phyloP scores from a whole-genome alignment of 345 rosid species.

The Syzygium aromaticum region DNA sequence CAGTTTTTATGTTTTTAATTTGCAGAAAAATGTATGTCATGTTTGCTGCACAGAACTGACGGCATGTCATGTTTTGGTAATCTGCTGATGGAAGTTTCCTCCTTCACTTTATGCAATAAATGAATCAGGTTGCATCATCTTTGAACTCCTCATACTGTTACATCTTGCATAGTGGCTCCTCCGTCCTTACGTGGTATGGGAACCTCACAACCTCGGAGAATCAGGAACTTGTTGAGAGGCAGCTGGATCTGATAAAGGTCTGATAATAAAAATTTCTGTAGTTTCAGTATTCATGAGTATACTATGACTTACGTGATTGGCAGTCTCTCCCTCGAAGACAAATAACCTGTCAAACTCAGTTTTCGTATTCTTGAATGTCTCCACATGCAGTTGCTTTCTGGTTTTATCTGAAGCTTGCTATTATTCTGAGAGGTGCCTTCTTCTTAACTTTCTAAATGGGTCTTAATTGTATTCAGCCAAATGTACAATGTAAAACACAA shows the following conservation, averaged over 20 bases:
- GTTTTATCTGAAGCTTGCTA: background rate
- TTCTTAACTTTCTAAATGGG: background rate
- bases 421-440: background rate
- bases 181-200: slow-evolving; percentile 90
- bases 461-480: slow-evolving; percentile 55
- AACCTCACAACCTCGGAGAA: slow-evolving; percentile 66
- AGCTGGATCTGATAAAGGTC: slow-evolving; percentile 96
- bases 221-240: slow-evolving; percentile 86
- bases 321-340: background rate
- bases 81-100: background rate
- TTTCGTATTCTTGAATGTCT: background rate
- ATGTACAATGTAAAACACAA: slow-evolving; percentile 65
- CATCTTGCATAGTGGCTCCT: slow-evolving; percentile 71
- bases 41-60: slow-evolving; percentile 1
- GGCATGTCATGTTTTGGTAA: slow-evolving; percentile 29
- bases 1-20: background rate
- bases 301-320: background rate
- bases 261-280: slow-evolving; percentile 4
- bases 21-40: background rate
- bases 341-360: background rate
- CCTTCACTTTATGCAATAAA: slow-evolving; percentile 1
- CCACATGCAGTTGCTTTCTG: background rate
- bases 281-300: background rate
- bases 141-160: slow-evolving; percentile 89
- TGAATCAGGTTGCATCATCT: slow-evolving; percentile 69